phyloP scores from a whole-genome alignment of 176 grass and related monocot genomes.

The Echinochloa phyllopogon region DNA sequence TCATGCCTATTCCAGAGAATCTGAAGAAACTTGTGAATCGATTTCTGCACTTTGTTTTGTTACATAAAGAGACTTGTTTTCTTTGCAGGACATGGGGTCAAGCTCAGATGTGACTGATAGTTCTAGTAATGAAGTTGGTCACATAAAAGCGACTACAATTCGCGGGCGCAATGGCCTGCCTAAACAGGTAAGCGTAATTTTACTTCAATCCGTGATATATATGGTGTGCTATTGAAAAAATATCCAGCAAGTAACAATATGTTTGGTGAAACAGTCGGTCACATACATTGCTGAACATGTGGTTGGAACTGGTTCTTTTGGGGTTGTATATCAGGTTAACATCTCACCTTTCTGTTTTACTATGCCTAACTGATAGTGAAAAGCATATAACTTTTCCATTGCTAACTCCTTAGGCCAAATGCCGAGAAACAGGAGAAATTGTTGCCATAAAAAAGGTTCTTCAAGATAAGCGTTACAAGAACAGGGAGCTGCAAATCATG shows the following conservation, averaged over 20 bases:
- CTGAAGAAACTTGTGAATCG: not conserved
- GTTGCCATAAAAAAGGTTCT: constrained; percentile 98
- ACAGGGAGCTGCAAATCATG: constrained; percentile 95
- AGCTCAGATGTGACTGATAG: constrained; percentile 59
- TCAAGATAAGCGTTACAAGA: constrained; percentile 99
- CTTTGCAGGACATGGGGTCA: constrained; percentile 67
- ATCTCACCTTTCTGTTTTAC: constrained; percentile 22
- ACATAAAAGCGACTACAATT: constrained; percentile 69
- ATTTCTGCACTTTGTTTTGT: constrained; percentile 9
- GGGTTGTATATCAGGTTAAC: constrained; percentile 90
- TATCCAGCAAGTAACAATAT: constrained; percentile 23
- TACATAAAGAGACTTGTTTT: constrained; percentile 25
- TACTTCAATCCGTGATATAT: constrained; percentile 23
- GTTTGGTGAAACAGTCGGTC: constrained; percentile 61
- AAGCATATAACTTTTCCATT: constrained; percentile 27
- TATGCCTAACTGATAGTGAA: constrained; percentile 9
- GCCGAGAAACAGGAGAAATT: constrained; percentile 92
- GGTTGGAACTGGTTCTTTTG: constrained; percentile 95
- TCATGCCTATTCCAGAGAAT: not conserved
- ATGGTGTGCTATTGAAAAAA: not conserved
- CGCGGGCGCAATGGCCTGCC: constrained; percentile 69
- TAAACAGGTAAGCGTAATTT: constrained; percentile 66
- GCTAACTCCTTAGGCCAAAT: constrained; percentile 80
- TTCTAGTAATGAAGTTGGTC: constrained; percentile 65
- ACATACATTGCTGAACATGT: constrained; percentile 96